Conservation (phyloP, 2,329 filamentous ascomycete genomes). For the Cercospora canescens region DNA sequence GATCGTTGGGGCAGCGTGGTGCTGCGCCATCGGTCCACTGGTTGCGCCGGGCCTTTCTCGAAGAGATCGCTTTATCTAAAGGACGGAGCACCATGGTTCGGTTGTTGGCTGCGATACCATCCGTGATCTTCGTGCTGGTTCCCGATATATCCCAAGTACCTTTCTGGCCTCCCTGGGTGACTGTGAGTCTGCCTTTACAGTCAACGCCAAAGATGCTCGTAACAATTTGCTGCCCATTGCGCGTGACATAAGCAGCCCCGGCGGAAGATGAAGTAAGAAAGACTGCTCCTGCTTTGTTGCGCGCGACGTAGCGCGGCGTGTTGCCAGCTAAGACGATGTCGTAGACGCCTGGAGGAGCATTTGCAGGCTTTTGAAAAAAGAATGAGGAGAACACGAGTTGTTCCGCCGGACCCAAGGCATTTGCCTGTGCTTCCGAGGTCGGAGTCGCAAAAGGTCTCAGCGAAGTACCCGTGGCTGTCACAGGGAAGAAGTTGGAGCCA, state of each 20-base stretch:
- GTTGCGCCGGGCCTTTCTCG: not conserved
- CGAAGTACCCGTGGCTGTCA: slow-evolving; percentile 5
- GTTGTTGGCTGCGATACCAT: not conserved
- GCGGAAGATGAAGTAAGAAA: slow-evolving; percentile 8
- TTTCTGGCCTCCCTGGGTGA: not conserved
- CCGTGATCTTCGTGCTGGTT: not conserved
- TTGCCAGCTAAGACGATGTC: slow-evolving; percentile 9
- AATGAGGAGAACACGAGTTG: not conserved
- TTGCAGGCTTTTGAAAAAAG: slow-evolving; percentile 6
- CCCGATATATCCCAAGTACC: slow-evolving; percentile 8
- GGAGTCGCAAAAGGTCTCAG: slow-evolving; percentile 7
- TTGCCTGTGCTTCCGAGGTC: slow-evolving; percentile 10
- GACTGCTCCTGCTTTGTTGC: not conserved
- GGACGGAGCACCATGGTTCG: slow-evolving; percentile 5
- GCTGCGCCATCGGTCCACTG: not conserved
- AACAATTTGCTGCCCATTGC: slow-evolving; percentile 2
- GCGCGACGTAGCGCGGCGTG: slow-evolving; percentile 9
- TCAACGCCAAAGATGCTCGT: slow-evolving; percentile 11
- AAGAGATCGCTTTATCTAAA: not conserved
- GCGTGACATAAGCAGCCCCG: not conserved
- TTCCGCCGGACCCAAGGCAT: slow-evolving; percentile 10
- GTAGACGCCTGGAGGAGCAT: not conserved
- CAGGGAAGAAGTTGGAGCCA: not conserved
- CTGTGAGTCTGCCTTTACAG: slow-evolving; percentile 11
- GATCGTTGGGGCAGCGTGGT: not conserved